These are phyloP conservation scores for Coniochaeta sp. DNA, from an alignment of 2,329 filamentous ascomycete species.

Conservation along the genomic window DNA sequence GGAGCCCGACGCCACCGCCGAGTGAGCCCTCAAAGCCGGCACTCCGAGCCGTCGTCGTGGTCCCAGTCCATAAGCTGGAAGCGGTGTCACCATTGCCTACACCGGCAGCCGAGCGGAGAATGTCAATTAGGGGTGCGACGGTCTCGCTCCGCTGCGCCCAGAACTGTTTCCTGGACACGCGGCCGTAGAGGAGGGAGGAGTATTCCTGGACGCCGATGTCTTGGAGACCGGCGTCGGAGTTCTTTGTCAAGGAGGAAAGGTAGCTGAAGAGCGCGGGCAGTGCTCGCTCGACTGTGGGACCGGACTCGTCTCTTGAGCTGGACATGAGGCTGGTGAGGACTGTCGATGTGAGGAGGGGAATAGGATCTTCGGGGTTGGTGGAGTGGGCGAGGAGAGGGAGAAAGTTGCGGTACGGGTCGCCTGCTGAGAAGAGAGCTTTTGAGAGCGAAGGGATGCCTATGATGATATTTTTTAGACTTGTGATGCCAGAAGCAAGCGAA, in stretches of 20 bases:
- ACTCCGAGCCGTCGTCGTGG: slow-evolving; percentile 38
- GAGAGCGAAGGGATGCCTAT: slow-evolving; percentile 74
- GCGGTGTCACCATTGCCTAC: slow-evolving; percentile 54
- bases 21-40: slow-evolving; percentile 51
- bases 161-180: slow-evolving; percentile 69
- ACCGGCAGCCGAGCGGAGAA: slow-evolving; percentile 72
- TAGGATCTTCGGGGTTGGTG: slow-evolving; percentile 66
- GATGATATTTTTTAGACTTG: slow-evolving; percentile 8
- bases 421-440: slow-evolving; percentile 65
- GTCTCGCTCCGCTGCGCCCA: slow-evolving; percentile 89
- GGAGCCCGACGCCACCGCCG: slow-evolving; percentile 80
- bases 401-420: slow-evolving; percentile 75
- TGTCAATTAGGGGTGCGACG: slow-evolving; percentile 71
- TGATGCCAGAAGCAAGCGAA: slow-evolving; percentile 2
- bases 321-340: slow-evolving; percentile 76
- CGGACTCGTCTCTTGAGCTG: slow-evolving; percentile 53
- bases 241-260: slow-evolving; percentile 75
- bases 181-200: slow-evolving; percentile 73
- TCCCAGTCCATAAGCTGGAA: slow-evolving; percentile 51
- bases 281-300: slow-evolving; percentile 60
- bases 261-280: slow-evolving; percentile 81
- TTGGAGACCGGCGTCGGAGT: slow-evolving; percentile 80
- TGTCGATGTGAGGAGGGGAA: slow-evolving; percentile 82
- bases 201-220: slow-evolving; percentile 93
- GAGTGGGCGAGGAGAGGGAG: slow-evolving; percentile 76